Evolutionary conservation across 805 yeast genomes (phyloP), one percentile per base, ranked within the genome.

Genomic region (Danielozyma ontarioensis): DNA sequence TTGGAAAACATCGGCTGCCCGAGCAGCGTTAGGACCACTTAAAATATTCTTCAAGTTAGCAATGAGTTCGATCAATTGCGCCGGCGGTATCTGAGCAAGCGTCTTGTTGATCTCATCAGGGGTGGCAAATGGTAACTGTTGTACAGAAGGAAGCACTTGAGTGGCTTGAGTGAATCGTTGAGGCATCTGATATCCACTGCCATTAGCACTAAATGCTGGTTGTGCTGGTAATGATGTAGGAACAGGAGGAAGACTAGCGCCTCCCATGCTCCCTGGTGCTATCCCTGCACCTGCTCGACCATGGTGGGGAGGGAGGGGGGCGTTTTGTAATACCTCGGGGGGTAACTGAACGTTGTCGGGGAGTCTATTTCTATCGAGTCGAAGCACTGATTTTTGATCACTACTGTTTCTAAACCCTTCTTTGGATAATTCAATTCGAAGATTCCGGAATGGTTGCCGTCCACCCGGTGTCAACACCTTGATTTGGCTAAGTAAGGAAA

Each of bases 71-170:
- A 83, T 74, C 34, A 83, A 57, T 42, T 80, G 81, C 12, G 80
- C 73, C 3, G 93, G 93, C 3, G 86, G 81, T 14, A 83, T 73
- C 28, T 72, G 62, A 38, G 81, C 70, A 39, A 83, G 58, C 18
- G 80, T 80, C 37, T 70, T 65, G 19, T 80, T 78, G 28, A 81
- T 75, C 26, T 72, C 71, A 45, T 80, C 86, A 24, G 76, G 69
- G 3, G 68, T 56, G 14, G 60, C 58, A 40, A 80, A 74, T 27
- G 70, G 72, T 12, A 63, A 54, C 12, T 57, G 52, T 12, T 59
- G 57, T 16, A 70, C 68, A 25, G 57, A 62, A 2, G 89, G 86
- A 37, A 83, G 55, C 37, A 55, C 65, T 33, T 66, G 68, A 0
- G 83, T 64, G 0, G 88, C 87, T 45, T 66, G 64, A 17, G 75